Percentiles rank a stretch among this genome's conserved stretches.
Conservation (phyloP, 202 grass and related monocot genomes). For the Setaria italica region DNA sequence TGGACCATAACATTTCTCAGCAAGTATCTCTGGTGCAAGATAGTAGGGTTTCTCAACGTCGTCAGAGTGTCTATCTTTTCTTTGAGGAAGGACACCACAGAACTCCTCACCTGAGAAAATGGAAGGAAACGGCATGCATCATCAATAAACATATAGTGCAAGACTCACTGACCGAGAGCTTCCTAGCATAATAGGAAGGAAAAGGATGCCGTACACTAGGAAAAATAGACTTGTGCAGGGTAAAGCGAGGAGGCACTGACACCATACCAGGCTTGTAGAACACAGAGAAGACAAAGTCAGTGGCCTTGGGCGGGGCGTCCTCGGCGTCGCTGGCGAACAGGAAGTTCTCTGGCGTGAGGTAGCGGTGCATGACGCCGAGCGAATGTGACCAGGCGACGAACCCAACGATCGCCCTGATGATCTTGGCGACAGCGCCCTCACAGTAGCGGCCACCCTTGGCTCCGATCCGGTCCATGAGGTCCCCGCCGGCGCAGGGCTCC, state of each 20-base stretch:
- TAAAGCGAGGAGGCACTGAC: too few relatives aligned
- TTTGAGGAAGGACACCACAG: too few relatives aligned
- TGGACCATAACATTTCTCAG: too few relatives aligned
- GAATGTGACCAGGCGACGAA: conserved; percentile 78
- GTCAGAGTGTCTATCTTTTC: too few relatives aligned
- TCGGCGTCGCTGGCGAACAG: conserved; percentile 60
- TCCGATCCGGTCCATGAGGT: conserved; percentile 84
- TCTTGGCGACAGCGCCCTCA: conserved; percentile 70
- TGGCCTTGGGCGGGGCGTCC: conserved; percentile 71
- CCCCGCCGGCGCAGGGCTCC: conserved; percentile 85
- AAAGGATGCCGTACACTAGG: too few relatives aligned
- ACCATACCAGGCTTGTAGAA: conserved; percentile 83
- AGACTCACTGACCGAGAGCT: too few relatives aligned
- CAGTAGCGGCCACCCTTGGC: conserved; percentile 77
- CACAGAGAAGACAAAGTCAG: conserved; percentile 73
- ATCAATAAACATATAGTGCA: conserved; percentile 47
- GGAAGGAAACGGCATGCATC: neutral
- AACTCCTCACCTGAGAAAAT: conserved; percentile 75
- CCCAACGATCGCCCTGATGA: conserved; percentile 68
- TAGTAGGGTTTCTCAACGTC: too few relatives aligned
- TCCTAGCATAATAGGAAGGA: too few relatives aligned
- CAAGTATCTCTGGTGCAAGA: too few relatives aligned
- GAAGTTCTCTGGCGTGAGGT: conserved; percentile 92
- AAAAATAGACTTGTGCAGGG: too few relatives aligned
- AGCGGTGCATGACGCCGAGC: conserved; percentile 82